A percentile compares a stretch with the other conserved stretches of the same genome.
These are phyloP conservation scores for Pyronema domesticum DNA, from an alignment of 495 filamentous ascomycete species.

Conservation along the genomic window DNA sequence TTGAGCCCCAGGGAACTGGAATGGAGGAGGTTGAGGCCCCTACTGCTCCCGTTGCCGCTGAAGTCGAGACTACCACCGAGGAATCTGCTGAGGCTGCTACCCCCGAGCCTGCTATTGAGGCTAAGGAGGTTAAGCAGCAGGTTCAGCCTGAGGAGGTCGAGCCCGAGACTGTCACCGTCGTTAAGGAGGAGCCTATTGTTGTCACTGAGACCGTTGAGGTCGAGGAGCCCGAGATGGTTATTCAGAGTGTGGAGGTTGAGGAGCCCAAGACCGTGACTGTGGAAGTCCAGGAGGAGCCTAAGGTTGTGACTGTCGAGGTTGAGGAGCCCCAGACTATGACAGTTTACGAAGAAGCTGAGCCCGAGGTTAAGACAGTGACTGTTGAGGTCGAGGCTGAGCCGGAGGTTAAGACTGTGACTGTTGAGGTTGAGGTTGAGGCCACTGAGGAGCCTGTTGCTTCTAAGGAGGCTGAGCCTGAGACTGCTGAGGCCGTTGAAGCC, in stretches of 20 bases:
- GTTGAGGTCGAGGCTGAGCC: conserved; percentile 2
- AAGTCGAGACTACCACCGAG: no score
- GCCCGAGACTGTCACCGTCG: no score
- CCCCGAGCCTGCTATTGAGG: conserved; percentile 58
- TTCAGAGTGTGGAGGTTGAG: neutral
- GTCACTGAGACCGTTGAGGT: conserved; percentile 11
- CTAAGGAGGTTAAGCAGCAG: conserved; percentile 40
- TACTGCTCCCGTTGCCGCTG: no score
- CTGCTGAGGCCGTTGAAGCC: neutral
- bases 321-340: neutral
- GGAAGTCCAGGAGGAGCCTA: conserved; percentile 17
- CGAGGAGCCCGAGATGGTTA: conserved; percentile 11
- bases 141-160: no score
- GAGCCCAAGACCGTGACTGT: conserved; percentile 4
- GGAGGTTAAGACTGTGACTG: neutral
- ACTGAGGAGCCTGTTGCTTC: neutral
- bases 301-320: neutral
- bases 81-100: no score
- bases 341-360: conserved; percentile 16
- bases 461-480: neutral
- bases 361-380: neutral
- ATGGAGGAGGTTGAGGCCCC: neutral
- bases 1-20: conserved; percentile 14
- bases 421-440: neutral
- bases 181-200: no score